Conservation (phyloP, 2,329 filamentous ascomycete genomes). For the Diaporthe nobilis region DNA sequence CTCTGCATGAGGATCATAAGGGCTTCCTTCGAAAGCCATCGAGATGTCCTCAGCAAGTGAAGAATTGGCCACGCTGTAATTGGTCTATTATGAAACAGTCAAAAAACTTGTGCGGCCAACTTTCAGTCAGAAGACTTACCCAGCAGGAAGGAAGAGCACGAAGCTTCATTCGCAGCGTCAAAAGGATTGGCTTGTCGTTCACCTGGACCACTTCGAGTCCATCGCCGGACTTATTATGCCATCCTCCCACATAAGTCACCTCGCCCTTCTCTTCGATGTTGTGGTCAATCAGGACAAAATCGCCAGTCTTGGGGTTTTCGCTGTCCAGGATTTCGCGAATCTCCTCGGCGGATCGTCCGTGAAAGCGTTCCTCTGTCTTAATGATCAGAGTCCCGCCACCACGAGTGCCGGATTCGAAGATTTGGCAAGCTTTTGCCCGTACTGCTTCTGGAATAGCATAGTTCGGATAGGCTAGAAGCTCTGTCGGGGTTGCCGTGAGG, state of each 20-base stretch:
- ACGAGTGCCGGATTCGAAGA: slow-evolving; percentile 7
- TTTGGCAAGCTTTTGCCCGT: not conserved
- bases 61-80: slow-evolving; percentile 18
- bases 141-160: slow-evolving; percentile 10
- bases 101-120: not conserved
- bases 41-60: slow-evolving; percentile 19
- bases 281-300: slow-evolving; percentile 2
- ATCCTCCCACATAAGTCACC: slow-evolving; percentile 18
- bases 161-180: slow-evolving; percentile 17
- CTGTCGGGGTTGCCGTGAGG: not conserved
- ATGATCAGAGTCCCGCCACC: not conserved
- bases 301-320: not conserved
- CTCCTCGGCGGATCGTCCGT: slow-evolving; percentile 12
- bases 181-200: slow-evolving; percentile 5
- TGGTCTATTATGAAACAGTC: not conserved
- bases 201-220: slow-evolving; percentile 11
- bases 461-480: slow-evolving; percentile 5
- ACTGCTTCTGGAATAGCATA: slow-evolving; percentile 5
- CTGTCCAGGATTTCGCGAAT: slow-evolving; percentile 3
- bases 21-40: slow-evolving; percentile 1
- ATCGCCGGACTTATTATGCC: slow-evolving; percentile 2
- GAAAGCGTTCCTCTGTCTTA: slow-evolving; percentile 11
- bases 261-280: slow-evolving; percentile 1
- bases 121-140: not conserved
- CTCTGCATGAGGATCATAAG: slow-evolving; percentile 4